These are phyloP conservation scores for Camellia sinensis DNA, from an alignment of 148 eudicot species.

Conservation along the genomic window DNA sequence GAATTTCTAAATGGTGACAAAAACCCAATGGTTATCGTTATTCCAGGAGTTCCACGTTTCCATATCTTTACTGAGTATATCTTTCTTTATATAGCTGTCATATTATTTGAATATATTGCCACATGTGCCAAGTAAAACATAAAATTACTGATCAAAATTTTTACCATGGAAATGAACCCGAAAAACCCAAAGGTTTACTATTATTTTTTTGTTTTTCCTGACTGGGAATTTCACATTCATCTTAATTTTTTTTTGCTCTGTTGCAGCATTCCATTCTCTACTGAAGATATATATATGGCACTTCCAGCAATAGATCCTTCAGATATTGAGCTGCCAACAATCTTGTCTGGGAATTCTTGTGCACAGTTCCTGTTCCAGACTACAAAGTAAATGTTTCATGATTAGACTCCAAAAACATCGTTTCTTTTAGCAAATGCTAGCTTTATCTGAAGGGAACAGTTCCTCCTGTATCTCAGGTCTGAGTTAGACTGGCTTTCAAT, in stretches of 20 bases:
- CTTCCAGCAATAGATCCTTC: conserved; percentile 77
- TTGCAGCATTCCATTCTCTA: conserved; percentile 93
- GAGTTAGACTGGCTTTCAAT: neutral
- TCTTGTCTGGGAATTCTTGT: conserved; percentile 60
- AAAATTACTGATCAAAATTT: neutral
- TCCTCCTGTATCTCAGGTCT: neutral
- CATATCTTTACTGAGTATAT: neutral
- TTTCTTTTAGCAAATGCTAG: neutral
- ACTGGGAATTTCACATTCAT: neutral
- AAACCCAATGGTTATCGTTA: neutral
- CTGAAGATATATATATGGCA: conserved; percentile 94
- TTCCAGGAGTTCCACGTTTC: neutral
- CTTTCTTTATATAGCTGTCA: neutral
- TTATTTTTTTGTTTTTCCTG: neutral
- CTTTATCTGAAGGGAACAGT: neutral
- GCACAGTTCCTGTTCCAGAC: conserved; percentile 60
- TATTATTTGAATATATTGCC: neutral
- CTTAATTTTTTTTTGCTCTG: neutral
- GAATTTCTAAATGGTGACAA: neutral
- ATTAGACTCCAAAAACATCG: neutral
- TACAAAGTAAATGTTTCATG: conserved; percentile 23
- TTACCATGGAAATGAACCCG: neutral
- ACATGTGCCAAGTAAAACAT: neutral
- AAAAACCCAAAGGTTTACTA: neutral
- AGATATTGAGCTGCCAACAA: conserved; percentile 59